A percentile compares a stretch with the other conserved stretches of the same genome.
Conservation (phyloP, 2,329 filamentous ascomycete genomes). For the Stemphylium beticola region DNA sequence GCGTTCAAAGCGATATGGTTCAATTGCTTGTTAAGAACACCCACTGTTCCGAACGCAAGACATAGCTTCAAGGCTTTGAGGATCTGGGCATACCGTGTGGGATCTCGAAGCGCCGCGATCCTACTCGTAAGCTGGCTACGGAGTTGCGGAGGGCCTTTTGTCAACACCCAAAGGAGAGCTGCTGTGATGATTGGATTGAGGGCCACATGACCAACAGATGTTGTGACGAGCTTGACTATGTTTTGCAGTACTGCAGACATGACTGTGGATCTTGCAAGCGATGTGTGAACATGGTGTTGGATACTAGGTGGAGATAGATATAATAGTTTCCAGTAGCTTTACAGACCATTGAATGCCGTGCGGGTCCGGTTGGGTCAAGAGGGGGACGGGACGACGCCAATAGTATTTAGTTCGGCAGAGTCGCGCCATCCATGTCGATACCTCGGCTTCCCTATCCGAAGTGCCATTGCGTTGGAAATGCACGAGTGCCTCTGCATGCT, state of each 20-base stretch:
- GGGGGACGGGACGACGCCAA: constrained; percentile 3
- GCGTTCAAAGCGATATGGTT: constrained; percentile 48
- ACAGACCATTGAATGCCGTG: not conserved
- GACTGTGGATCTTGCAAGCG: not conserved
- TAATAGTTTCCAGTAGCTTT: not conserved
- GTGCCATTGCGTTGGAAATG: not conserved
- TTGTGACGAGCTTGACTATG: constrained; percentile 25
- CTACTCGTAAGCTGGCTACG: constrained; percentile 28
- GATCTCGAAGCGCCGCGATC: constrained; percentile 31
- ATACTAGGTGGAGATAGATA: not conserved
- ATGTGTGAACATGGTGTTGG: not conserved
- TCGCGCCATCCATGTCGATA: not conserved
- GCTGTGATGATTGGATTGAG: constrained; percentile 41
- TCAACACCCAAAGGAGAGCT: constrained; percentile 40
- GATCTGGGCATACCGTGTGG: constrained; percentile 25
- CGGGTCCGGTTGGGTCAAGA: constrained; percentile 8
- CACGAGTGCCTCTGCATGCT: too few relatives aligned
- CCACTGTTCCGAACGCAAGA: constrained; percentile 41
- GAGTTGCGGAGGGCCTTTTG: constrained; percentile 35
- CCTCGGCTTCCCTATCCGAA: constrained; percentile 5
- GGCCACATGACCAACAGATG: constrained; percentile 28
- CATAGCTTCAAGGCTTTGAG: constrained; percentile 39
- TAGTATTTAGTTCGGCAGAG: constrained; percentile 1
- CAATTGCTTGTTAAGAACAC: constrained; percentile 34
- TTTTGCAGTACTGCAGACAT: constrained; percentile 31